A percentile compares a stretch with the other conserved stretches of the same genome.
These are phyloP conservation scores for Penicillium lagena DNA, from an alignment of 495 filamentous ascomycete species.

Conservation along the genomic window DNA sequence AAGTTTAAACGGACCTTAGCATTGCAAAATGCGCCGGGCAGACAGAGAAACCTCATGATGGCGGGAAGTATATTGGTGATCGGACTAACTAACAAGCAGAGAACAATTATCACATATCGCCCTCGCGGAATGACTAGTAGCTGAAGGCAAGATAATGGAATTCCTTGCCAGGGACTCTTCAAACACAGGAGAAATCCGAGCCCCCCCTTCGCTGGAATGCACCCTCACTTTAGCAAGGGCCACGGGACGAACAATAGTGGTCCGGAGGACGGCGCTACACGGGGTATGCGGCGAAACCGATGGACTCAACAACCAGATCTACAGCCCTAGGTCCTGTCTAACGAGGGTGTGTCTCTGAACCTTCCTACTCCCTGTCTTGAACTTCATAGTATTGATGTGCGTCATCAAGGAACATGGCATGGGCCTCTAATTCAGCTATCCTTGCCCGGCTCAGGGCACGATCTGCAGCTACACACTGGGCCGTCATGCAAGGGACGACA, in stretches of 20 bases:
- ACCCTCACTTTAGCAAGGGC: conserved; percentile 23
- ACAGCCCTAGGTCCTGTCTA: conserved; percentile 4
- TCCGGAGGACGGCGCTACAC: not conserved
- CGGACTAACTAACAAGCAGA: too few species aligned
- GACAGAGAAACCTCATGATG: conserved; percentile 23
- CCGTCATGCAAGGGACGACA: conserved; percentile 3
- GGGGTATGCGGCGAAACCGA: not conserved
- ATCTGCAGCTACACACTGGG: not conserved
- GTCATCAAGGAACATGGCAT: conserved; percentile 6
- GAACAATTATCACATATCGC: too few species aligned
- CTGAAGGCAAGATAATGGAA: not conserved
- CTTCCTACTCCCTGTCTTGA: not conserved
- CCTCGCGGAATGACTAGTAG: too few species aligned
- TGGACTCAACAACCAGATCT: conserved; percentile 4
- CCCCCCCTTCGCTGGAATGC: conserved; percentile 17
- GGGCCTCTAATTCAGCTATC: conserved; percentile 1
- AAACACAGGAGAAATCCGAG: not conserved
- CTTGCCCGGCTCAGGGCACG: conserved; percentile 2
- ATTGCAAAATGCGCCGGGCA: conserved; percentile 20
- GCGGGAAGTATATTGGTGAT: not conserved
- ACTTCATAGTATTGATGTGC: not conserved
- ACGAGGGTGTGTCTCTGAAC: not conserved
- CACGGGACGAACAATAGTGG: not conserved
- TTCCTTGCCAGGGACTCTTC: conserved; percentile 4
- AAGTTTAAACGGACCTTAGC: conserved; percentile 11